Evolutionary conservation across 83 land plant species (phyloP).

Genomic region (Picea abies): DNA sequence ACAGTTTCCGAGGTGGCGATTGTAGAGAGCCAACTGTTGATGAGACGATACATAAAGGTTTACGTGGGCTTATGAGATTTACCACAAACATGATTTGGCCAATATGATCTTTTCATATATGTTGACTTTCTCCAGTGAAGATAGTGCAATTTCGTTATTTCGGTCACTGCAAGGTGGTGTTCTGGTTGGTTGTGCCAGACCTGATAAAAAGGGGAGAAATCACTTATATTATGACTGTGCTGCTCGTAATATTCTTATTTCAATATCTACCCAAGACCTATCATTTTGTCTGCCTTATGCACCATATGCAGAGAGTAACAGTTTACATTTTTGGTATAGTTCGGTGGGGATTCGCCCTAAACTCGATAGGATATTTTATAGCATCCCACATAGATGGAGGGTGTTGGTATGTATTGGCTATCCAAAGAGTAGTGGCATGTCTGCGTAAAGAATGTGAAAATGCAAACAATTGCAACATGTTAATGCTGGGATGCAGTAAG

Average conservation of each 20-base stretch:
- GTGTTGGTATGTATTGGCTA: conserved; percentile 91
- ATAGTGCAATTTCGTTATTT: no score
- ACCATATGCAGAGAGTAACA: conserved; percentile 86
- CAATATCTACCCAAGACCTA: conserved; percentile 81
- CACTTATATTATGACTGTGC: conserved; percentile 58
- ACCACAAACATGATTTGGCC: no score
- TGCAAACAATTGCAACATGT: conserved; percentile 30
- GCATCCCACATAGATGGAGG: conserved; percentile 92
- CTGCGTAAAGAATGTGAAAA: conserved; percentile 49
- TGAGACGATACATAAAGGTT: no score
- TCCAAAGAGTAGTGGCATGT: conserved; percentile 76
- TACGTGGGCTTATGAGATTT: no score
- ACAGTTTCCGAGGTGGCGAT: no score
- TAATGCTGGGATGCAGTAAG: conserved; percentile 54
- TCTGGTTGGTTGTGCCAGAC: conserved; percentile 69
- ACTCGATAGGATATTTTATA: conserved; percentile 86
- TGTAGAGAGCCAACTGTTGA: no score
- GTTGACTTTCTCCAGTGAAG: no score
- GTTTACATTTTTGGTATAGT: conserved; percentile 92
- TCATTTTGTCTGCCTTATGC: conserved; percentile 68
- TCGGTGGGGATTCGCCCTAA: conserved; percentile 93
- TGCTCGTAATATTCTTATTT: conserved; percentile 65
- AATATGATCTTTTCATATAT: no score
- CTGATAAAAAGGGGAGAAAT: conserved; percentile 57
- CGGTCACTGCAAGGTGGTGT: no score